Evolutionary conservation across 164 flowering plant genomes (phyloP).

Genomic region (Paratinospora sagittata): DNA sequence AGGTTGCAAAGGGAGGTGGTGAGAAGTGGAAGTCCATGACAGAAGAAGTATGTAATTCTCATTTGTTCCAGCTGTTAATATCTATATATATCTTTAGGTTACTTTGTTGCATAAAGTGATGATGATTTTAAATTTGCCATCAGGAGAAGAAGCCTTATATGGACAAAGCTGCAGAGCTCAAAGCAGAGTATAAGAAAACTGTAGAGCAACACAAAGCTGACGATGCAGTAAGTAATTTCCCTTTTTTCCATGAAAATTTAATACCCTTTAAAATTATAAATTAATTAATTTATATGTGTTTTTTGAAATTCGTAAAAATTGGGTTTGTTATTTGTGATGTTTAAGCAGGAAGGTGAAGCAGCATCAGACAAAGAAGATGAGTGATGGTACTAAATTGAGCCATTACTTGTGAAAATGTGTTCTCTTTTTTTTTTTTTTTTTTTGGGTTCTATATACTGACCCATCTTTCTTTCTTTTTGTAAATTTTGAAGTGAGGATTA

Average conservation of each 20-base stretch:
- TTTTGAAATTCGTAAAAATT: neutral
- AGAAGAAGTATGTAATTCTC: constrained; percentile 46
- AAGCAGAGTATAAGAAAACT: constrained; percentile 56
- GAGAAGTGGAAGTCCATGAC: constrained; percentile 73
- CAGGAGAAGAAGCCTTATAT: constrained; percentile 74
- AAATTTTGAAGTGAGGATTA: neutral
- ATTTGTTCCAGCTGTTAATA: neutral
- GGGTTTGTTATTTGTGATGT: neutral
- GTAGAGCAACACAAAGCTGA: constrained; percentile 35
- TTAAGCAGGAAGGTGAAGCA: constrained; percentile 16
- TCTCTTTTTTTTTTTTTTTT: neutral
- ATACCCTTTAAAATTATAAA: neutral
- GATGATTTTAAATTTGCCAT: neutral
- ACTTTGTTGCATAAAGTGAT: neutral
- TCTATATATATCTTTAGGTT: too few relatives aligned
- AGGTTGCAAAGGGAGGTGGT: constrained; percentile 87
- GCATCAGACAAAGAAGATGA: constrained; percentile 25
- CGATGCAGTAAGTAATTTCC: constrained; percentile 22
- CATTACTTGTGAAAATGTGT: neutral
- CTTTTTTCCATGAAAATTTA: too few relatives aligned
- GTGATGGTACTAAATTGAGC: neutral
- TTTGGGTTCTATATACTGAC: neutral
- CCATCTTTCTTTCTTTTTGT: constrained; percentile 1
- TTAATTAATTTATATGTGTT: neutral
- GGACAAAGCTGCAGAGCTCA: constrained; percentile 65